These are phyloP conservation scores for Phoma herbarum DNA, from an alignment of 2,329 filamentous ascomycete genomes.

Conservation along the genomic window DNA sequence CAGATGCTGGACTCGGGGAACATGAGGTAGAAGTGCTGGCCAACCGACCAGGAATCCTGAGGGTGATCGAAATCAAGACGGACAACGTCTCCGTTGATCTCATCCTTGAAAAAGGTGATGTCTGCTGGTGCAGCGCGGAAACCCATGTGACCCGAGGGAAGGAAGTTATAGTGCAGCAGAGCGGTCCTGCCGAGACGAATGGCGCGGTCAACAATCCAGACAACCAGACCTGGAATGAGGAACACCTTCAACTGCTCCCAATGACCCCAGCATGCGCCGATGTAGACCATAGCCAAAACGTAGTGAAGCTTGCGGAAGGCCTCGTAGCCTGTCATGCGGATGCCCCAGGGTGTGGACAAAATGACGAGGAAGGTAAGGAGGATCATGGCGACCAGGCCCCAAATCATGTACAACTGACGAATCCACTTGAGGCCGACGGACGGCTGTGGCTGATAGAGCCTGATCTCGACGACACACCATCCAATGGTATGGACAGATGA, in stretches of 20 bases:
- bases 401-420: conserved; percentile 73
- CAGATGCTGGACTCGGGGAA: conserved; percentile 73
- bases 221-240: conserved; percentile 62
- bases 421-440: conserved; percentile 65
- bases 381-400: conserved; percentile 74
- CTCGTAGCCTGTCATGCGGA: conserved; percentile 76
- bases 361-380: conserved; percentile 69
- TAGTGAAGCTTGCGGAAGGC: conserved; percentile 80
- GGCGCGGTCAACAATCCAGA: conserved; percentile 72
- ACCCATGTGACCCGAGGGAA: conserved; percentile 43
- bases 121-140: conserved; percentile 40
- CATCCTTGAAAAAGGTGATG: conserved; percentile 42
- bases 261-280: conserved; percentile 79
- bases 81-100: conserved; percentile 62
- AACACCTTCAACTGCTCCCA: conserved; percentile 66
- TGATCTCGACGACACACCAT: conserved; percentile 73
- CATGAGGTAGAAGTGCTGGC: conserved; percentile 76
- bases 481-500: conserved; percentile 73
- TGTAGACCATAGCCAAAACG: conserved; percentile 75
- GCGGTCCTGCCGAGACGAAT: conserved; percentile 66
- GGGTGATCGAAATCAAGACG: conserved; percentile 71
- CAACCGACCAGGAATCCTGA: conserved; percentile 69
- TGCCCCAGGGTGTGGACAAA: conserved; percentile 67
- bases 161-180: conserved; percentile 64
- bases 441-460: conserved; percentile 77